Conservation (phyloP, 2,329 filamentous ascomycete species). For the Trichoderma semiorbis region DNA sequence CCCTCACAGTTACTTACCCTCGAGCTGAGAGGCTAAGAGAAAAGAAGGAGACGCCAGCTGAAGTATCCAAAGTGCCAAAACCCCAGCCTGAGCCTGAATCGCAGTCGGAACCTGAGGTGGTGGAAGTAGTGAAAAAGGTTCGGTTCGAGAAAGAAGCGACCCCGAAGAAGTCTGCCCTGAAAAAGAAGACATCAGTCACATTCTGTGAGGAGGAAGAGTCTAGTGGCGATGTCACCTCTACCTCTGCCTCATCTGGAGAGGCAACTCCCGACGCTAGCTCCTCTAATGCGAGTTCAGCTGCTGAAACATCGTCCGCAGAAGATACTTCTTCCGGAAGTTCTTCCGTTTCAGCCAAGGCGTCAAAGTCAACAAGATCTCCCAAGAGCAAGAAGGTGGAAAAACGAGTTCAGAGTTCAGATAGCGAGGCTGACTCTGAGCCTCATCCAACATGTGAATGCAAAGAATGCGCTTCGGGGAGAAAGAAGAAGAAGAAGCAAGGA, state of each 20-base stretch:
- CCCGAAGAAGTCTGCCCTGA: slow-evolving; percentile 38
- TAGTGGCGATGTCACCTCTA: slow-evolving; percentile 1
- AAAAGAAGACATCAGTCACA: slow-evolving; percentile 33
- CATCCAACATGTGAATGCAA: slow-evolving; percentile 33
- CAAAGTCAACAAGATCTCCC: slow-evolving; percentile 21
- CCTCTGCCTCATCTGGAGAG: slow-evolving; percentile 23
- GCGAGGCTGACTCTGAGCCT: slow-evolving; percentile 32
- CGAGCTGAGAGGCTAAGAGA: slow-evolving; percentile 30
- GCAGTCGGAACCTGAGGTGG: slow-evolving; percentile 8
- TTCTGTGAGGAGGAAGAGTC: slow-evolving; percentile 24
- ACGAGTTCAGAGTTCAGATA: slow-evolving; percentile 23
- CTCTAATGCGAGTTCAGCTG: slow-evolving; percentile 1
- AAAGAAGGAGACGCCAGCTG: neutral
- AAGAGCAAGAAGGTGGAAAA: slow-evolving; percentile 23
- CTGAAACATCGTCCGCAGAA: slow-evolving; percentile 22
- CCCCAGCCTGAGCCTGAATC: slow-evolving; percentile 16
- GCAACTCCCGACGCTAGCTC: slow-evolving; percentile 7
- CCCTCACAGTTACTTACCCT: slow-evolving; percentile 47
- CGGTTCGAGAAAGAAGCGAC: slow-evolving; percentile 38
- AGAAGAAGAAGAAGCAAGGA: slow-evolving; percentile 17
- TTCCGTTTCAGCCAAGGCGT: slow-evolving; percentile 21
- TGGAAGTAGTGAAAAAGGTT: slow-evolving; percentile 38
- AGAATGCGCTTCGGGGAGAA: slow-evolving; percentile 23
- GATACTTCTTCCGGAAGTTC: slow-evolving; percentile 22
- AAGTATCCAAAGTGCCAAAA: neutral